Base-by-base conservation (phyloP, 2,329 filamentous ascomycete species). In the Trichoderma guizhouense region DNA sequence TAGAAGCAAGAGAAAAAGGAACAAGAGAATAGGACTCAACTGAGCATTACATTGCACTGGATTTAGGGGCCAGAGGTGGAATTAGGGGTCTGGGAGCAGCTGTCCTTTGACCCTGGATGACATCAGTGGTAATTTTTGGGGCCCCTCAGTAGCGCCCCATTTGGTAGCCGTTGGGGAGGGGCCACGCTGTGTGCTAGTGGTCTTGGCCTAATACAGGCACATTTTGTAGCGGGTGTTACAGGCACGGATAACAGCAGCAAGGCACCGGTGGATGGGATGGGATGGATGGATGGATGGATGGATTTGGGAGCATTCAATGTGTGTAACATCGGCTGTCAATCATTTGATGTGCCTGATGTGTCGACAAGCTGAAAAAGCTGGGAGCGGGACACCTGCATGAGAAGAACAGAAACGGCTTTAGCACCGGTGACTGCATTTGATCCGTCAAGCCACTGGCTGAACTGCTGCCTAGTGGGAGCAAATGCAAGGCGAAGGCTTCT, bases 81-180 rank as follows among this genome's bases (percentile, higher is more conserved):
- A 60, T 69, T 69, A 69, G 67, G 67, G 67, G 67, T 60, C 57
- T 34, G 57, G 30, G 15, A 60, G 57, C 30, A 9, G 21, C 15
- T 58, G 15, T 58, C 21, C 26, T 28, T n/a, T 30, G 26, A 55
- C 26, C 14, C n/a, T 43, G 70, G 47, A 73, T 73, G 70, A 73
- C 72, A 73, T 73, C 69, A 69, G 55, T 47, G 34, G 71, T 62
- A 72, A 73, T 72, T 60, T 67, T 72, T 39, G 26, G 67, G 57
- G 57, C 39, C 66, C 65, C 57, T 53, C 39, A 61, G 14, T 53
- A 28, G 55, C 66, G 65, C 57, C 55, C 66, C 65, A 69, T 60
- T 43, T 21, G 26, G 62, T 26, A 14, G 18, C 62, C 18, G n/a
- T 24, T 60, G 28, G n/a, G 28, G 28, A 32, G 57, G 57, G n/a